Evolutionary conservation across 257 asterid species (phyloP), one percentile per base, ranked within the genome.

Genomic region (Petunia axillaris): DNA sequence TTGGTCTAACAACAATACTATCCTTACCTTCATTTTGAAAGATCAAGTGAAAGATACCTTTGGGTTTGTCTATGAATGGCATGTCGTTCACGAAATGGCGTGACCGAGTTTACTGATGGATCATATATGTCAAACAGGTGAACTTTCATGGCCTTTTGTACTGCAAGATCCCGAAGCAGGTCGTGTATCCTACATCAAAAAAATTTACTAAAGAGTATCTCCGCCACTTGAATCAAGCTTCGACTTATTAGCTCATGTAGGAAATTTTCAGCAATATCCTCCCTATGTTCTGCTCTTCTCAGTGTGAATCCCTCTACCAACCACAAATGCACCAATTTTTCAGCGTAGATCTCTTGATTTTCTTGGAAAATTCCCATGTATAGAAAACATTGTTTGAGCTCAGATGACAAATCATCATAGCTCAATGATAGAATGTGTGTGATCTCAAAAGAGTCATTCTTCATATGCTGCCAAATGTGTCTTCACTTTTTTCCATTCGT

Each of bases 391-490:
- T 79, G 82, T 65, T 66, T 65, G 66, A 79, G 77, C 40, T 63
- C 77, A 54, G 25, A 6, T 6, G 82, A 55, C 58, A 79, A 79
- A 65, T 79, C 82, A 10, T 79, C 65, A 44, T 79, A 79, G 44
- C 82, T 79, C 62, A 79, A 39, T 46, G 80, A 77, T 0, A 77
- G 55, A 37, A 77, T 37, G 80, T 77, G 55, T 39, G 68, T 0
- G 71, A 77, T 58, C 52, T 58, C 80, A 10, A 77, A 2, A 37
- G 71, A 41, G 57, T 77, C 80, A 15, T 41, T 57, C 57, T 77
- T 77, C 80, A 77, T 77, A 38, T 77, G 80, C 35, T 77, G 71
- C 80, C 80, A 77, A 59, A 77, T 50, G 52, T 44, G n/a, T 63
- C 57, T 77, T 77, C 55, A 77, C 80, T 25, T 57, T 77, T 37